phyloP scores from a whole-genome alignment of 2,329 filamentous ascomycete species.

The Karstenula rhodostoma region DNA sequence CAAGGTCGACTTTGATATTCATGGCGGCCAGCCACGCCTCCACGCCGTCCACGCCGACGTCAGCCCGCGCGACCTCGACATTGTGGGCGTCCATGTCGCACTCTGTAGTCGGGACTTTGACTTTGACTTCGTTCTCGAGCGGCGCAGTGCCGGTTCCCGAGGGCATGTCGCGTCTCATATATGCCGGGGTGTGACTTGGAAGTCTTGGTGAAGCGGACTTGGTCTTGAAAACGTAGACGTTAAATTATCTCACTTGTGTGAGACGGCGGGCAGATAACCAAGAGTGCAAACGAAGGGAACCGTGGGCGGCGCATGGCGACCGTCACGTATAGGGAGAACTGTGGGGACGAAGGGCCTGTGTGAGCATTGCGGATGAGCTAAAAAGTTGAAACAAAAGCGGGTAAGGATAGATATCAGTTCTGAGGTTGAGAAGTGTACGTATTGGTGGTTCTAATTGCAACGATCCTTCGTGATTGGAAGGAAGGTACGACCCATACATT shows the following conservation, averaged over 20 bases:
- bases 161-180: background rate
- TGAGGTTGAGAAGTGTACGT: background rate
- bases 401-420: background rate
- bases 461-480: background rate
- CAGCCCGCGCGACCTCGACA: background rate
- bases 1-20: background rate
- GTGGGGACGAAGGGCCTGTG: background rate
- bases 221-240: background rate
- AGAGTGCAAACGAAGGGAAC: background rate
- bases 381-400: background rate
- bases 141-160: background rate
- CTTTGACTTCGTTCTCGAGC: background rate
- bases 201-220: constrained; percentile 2
- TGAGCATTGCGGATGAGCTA: background rate
- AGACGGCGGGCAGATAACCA: background rate
- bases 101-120: background rate
- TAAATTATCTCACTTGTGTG: background rate
- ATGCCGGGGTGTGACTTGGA: background rate
- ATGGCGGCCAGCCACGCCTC: constrained; percentile 3
- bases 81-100: background rate
- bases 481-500: background rate
- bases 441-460: background rate
- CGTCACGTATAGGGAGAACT: background rate
- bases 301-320: background rate
- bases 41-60: background rate